Percentiles rank a stretch among this genome's conserved stretches.
Evolutionary conservation across 345 rosid genomes (phyloP).

Genomic region (Psidium friedrichsthalianum): DNA sequence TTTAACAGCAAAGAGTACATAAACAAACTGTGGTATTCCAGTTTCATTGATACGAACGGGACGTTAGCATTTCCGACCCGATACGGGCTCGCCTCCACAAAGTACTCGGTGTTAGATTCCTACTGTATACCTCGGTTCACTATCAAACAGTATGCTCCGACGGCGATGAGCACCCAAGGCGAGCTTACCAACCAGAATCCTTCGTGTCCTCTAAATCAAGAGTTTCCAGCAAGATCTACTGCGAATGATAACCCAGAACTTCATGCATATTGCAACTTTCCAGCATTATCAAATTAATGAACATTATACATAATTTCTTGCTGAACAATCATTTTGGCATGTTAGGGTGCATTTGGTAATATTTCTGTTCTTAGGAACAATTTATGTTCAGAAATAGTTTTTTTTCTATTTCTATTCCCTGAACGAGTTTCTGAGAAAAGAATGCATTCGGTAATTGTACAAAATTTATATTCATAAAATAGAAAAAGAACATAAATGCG

Average conservation of each 20-base stretch:
- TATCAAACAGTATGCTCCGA: no score
- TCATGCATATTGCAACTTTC: no score
- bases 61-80: not conserved
- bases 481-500: no score
- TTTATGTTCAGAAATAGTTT: no score
- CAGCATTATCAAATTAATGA: no score
- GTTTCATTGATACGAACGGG: not conserved
- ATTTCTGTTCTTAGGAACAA: no score
- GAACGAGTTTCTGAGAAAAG: no score
- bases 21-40: not conserved
- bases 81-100: not conserved
- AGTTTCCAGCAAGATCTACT: not conserved
- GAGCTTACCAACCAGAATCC: not conserved
- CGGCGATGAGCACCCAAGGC: not conserved
- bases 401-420: no score
- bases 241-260: not conserved
- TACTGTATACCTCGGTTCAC: not conserved
- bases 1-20: not conserved
- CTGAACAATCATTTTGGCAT: not conserved
- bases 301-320: not conserved
- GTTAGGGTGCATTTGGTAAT: not conserved
- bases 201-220: not conserved
- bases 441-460: no score
- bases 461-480: no score
- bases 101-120: not conserved